Conservation (phyloP, 805 yeast genomes). For the Zygotorulaspora chibaensis region DNA sequence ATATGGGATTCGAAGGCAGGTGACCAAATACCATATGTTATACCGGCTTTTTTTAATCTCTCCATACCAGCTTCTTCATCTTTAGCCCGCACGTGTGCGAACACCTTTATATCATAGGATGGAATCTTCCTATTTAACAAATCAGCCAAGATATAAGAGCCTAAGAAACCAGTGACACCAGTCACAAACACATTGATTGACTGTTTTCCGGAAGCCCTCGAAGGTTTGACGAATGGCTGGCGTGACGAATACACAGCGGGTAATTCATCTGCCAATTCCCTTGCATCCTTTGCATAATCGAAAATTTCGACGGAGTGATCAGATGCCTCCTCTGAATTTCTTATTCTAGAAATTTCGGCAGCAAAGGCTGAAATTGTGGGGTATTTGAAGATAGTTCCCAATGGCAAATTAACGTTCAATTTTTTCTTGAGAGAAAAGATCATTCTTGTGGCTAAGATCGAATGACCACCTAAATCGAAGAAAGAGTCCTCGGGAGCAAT, state of each 20-base stretch:
- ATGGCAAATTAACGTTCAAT: slow-evolving; percentile 74
- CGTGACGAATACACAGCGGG: slow-evolving; percentile 44
- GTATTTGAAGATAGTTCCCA: slow-evolving; percentile 83
- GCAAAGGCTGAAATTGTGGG: slow-evolving; percentile 85
- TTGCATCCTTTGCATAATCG: slow-evolving; percentile 74
- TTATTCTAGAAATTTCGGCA: slow-evolving; percentile 56
- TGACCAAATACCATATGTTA: slow-evolving; percentile 66
- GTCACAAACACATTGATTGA: slow-evolving; percentile 71
- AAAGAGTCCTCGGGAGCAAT: slow-evolving; percentile 79
- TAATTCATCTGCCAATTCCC: slow-evolving; percentile 42
- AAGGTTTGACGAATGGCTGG: slow-evolving; percentile 26
- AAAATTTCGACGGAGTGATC: slow-evolving; percentile 22
- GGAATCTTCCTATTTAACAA: slow-evolving; percentile 52
- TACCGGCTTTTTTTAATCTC: slow-evolving; percentile 70
- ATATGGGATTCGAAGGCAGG: slow-evolving; percentile 54
- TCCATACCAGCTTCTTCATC: slow-evolving; percentile 64
- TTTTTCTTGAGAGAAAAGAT: slow-evolving; percentile 83
- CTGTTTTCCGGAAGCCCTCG: slow-evolving; percentile 26
- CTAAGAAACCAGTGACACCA: slow-evolving; percentile 95
- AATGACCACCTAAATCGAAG: slow-evolving; percentile 97
- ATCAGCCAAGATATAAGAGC: slow-evolving; percentile 81
- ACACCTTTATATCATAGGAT: slow-evolving; percentile 48
- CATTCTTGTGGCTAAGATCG: slow-evolving; percentile 95
- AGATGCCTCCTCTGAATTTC: slow-evolving; percentile 41
- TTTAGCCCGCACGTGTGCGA: slow-evolving; percentile 88